Percentiles rank a stretch among this genome's conserved stretches.
phyloP scores from a whole-genome alignment of 345 rosid species.

The Syzygium aromaticum region DNA sequence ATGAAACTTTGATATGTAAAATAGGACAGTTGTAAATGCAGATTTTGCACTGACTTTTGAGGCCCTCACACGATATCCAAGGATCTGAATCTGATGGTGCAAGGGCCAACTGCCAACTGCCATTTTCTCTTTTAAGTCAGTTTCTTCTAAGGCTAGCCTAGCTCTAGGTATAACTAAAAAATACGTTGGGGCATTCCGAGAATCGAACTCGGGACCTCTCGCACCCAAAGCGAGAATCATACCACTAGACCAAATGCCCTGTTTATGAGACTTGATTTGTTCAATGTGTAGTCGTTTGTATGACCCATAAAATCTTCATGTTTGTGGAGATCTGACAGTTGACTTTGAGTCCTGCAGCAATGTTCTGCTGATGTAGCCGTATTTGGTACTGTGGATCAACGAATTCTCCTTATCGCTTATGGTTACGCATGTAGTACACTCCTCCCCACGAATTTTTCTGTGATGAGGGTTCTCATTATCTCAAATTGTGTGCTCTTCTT shows the following conservation, averaged over 20 bases:
- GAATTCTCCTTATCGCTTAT: too few species aligned
- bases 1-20: neutral
- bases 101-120: neutral
- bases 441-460: too few species aligned
- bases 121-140: neutral
- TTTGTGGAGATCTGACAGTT: too few species aligned
- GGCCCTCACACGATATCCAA: neutral
- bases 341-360: too few species aligned
- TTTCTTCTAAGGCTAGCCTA: neutral
- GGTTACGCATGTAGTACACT: too few species aligned
- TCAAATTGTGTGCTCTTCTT: too few species aligned
- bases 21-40: neutral
- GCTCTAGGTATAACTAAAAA: neutral
- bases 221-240: constrained; percentile 91
- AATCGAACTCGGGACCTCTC: constrained; percentile 87
- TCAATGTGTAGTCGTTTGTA: too few species aligned
- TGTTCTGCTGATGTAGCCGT: too few species aligned
- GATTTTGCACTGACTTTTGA: neutral
- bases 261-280: neutral
- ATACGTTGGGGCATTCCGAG: constrained; percentile 50
- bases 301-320: too few species aligned
- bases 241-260: constrained; percentile 82
- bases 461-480: too few species aligned
- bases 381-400: too few species aligned
- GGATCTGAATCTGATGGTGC: too few species aligned